phyloP scores from a whole-genome alignment of 2,329 filamentous ascomycete species.

The Rhexocercosporidium sp. region DNA sequence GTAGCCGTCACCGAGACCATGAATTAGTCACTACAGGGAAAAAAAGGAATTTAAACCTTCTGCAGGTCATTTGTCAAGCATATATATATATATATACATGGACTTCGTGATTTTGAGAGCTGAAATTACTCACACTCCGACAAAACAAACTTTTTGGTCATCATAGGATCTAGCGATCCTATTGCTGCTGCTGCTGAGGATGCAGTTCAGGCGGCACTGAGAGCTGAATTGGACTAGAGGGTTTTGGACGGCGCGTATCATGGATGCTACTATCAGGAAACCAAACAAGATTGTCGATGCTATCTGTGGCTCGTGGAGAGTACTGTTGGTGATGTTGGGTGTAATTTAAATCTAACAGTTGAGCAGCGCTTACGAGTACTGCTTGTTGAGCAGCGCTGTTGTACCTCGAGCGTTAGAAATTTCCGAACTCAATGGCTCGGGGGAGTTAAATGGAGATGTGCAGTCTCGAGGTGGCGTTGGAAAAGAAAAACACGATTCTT shows the following conservation, averaged over 20 bases:
- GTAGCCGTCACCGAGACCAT: not conserved
- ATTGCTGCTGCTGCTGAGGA: conserved; percentile 6
- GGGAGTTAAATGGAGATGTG: too few relatives aligned
- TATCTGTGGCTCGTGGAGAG: not conserved
- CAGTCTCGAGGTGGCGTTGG: too few relatives aligned
- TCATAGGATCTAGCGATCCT: not conserved
- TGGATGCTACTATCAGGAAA: not conserved
- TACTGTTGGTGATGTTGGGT: too few relatives aligned
- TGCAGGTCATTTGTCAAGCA: not conserved
- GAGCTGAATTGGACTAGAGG: not conserved
- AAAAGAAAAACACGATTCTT: too few relatives aligned
- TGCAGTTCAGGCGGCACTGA: not conserved
- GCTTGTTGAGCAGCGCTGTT: too few relatives aligned
- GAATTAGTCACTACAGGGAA: not conserved
- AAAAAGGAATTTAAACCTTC: not conserved
- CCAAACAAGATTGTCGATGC: not conserved
- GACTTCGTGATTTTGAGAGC: not conserved
- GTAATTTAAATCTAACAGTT: too few relatives aligned
- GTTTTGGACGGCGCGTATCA: not conserved
- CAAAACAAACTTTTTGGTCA: not conserved
- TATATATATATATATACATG: not conserved
- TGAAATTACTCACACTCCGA: not conserved
- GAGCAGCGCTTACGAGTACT: too few relatives aligned
- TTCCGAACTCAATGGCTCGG: too few relatives aligned
- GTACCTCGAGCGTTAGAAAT: too few relatives aligned